A percentile compares a stretch with the other conserved stretches of the same genome.
These are phyloP conservation scores for Globisporangium viniferum DNA, from an alignment of 352 stramenopile species.

Conservation along the genomic window DNA sequence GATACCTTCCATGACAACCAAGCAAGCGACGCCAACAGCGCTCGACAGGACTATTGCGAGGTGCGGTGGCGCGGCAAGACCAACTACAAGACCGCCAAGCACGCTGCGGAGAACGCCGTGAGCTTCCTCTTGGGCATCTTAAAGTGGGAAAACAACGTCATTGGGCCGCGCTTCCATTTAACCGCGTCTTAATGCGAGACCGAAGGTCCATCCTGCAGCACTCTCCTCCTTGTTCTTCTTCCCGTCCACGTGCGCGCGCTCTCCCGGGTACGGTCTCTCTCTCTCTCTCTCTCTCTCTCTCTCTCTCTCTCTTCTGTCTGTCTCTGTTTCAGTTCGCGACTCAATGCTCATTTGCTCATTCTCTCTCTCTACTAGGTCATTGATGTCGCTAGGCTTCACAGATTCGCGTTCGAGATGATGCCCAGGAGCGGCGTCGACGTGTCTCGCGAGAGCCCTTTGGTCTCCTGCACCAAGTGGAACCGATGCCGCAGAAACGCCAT, in stretches of 20 bases:
- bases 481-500: conserved; percentile 80
- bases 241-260: not conserved
- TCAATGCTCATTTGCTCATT: not conserved
- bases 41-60: conserved; percentile 18
- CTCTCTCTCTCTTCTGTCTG: not conserved
- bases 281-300: not conserved
- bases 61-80: conserved; percentile 20
- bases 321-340: not conserved
- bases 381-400: conserved; percentile 5
- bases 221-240: not conserved
- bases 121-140: conserved; percentile 19
- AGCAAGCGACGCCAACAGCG: not conserved
- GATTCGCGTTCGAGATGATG: not conserved
- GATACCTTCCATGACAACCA: not conserved
- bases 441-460: conserved; percentile 55
- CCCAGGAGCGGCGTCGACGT: conserved; percentile 34
- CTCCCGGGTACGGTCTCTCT: not conserved
- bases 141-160: conserved; percentile 20
- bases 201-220: not conserved
- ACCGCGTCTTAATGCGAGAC: conserved; percentile 11
- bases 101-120: conserved; percentile 20
- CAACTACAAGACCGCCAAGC: conserved; percentile 24
- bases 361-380: not conserved
- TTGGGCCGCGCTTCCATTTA: conserved; percentile 19
- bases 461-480: conserved; percentile 77